phyloP scores from a whole-genome alignment of 306 rosid genomes.

The Pyrus bretschneideri region DNA sequence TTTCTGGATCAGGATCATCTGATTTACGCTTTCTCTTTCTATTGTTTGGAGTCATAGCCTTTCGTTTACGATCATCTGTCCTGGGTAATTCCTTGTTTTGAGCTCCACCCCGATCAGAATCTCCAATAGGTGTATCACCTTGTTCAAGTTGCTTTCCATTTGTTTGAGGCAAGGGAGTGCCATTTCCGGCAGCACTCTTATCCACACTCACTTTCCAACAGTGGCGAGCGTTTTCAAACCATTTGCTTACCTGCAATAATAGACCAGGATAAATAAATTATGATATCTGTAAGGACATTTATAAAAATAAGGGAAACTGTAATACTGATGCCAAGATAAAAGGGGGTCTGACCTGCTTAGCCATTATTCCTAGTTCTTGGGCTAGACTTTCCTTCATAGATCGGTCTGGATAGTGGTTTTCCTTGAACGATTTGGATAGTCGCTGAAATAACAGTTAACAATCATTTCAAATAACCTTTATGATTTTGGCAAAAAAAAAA shows the following conservation, averaged over 20 bases:
- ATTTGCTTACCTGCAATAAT: constrained; percentile 67
- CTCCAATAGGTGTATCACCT: constrained; percentile 3
- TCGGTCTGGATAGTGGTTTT: constrained; percentile 80
- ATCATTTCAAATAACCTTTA: not conserved
- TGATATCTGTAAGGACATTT: not conserved
- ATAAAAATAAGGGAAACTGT: not conserved
- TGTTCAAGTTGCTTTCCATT: constrained; percentile 6
- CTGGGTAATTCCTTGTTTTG: constrained; percentile 18
- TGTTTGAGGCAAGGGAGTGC: constrained; percentile 12
- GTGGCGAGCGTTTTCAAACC: constrained; percentile 79
- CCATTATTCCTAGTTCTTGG: constrained; percentile 62
- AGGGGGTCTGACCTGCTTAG: constrained; percentile 50
- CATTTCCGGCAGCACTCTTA: constrained; percentile 25
- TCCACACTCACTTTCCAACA: constrained; percentile 23
- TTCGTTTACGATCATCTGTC: constrained; percentile 17
- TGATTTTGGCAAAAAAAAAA: too few species aligned
- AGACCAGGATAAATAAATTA: not conserved
- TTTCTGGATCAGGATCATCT: constrained; percentile 23
- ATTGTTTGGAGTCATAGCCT: constrained; percentile 26
- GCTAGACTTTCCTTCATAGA: constrained; percentile 70
- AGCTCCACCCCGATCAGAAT: constrained; percentile 11
- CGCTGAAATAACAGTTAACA: constrained; percentile 36
- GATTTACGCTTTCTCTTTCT: constrained; percentile 59
- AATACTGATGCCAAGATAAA: constrained; percentile 1
- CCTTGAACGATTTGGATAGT: constrained; percentile 62